A percentile compares a stretch with the other conserved stretches of the same genome.
Conservation (phyloP, 768 basidiomycete species). For the Lyophyllum atratum region DNA sequence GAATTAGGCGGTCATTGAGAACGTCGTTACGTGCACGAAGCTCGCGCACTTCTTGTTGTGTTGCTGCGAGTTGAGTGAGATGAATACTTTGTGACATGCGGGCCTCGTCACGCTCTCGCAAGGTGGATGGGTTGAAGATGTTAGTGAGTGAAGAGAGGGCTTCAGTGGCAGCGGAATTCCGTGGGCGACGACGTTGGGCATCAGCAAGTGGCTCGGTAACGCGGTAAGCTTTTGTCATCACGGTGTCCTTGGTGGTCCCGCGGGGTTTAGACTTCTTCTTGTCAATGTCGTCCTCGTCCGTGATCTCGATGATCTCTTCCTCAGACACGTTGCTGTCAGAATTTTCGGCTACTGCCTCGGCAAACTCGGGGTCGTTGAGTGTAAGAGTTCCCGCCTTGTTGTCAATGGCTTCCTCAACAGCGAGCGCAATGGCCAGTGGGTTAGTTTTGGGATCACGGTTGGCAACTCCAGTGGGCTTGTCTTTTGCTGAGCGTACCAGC, state of each 20-base stretch:
- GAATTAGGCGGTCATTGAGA: neutral
- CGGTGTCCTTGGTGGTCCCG: neutral
- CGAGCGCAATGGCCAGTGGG: neutral
- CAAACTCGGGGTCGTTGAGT: neutral
- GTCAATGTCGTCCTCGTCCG: neutral
- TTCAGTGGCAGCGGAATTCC: neutral
- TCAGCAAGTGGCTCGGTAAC: neutral
- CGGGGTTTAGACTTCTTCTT: neutral
- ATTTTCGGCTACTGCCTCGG: neutral
- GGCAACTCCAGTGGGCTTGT: conserved; percentile 6
- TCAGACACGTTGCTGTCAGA: neutral
- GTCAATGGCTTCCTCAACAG: conserved; percentile 2
- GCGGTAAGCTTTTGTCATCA: conserved; percentile 6
- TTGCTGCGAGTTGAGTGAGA: conserved; percentile 3
- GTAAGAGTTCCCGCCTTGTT: conserved; percentile 1
- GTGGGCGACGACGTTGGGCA: neutral
- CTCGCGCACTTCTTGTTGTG: conserved; percentile 5
- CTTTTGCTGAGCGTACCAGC: neutral
- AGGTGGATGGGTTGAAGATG: conserved; percentile 3
- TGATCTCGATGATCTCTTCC: conserved; percentile 1
- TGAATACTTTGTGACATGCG: conserved; percentile 7
- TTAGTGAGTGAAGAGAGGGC: conserved; percentile 4
- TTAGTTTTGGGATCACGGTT: neutral
- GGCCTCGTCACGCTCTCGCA: conserved; percentile 7
- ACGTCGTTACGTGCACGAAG: neutral